Base-by-base conservation (phyloP, 495 filamentous ascomycete species). In the Chaetomium fimeti region DNA sequence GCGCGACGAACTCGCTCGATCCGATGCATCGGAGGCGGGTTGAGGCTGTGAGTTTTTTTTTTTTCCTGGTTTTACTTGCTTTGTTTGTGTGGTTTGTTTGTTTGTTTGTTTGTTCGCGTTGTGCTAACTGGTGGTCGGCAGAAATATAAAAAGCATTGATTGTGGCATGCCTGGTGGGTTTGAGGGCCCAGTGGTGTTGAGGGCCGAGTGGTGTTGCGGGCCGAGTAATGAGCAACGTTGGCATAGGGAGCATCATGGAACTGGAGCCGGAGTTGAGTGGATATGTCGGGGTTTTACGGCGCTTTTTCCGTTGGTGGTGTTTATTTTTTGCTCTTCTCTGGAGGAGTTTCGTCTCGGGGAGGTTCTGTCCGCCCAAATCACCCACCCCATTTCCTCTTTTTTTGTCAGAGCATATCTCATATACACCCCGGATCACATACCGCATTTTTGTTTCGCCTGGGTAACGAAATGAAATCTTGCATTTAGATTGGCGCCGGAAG, bases 1-100 rank as follows among this genome's bases (percentile, higher is more conserved):
- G 95, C 24, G 92, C 92, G n/a, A 93, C 91, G 5, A 99, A 98
- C 75, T 86, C 90, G 52, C 73, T 98, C 69, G 95, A 99, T 77
- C 90, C 89, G 42, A 84, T 85, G 68, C 92, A 96, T 75, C 80
- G 88, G 68, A 85, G 90, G 69, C 85, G 88, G 71, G 85, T 94
- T 66, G 93, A 98, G 67, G 92, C 96, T 81, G 92, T 94, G 79
- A 86, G 91, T 75, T 54, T 53, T 47, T 2, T 20, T 32, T 55
- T 47, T n/a, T 38, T 48, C n/a, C 51, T 5, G 0, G 45, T 9
- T 18, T n/a, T n/a, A n/a, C 3, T 6, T 54, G 11, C 5, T 11
- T 49, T 43, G 12, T 27, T 20, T 25, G n/a, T 18, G 12, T 7
- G 48, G 9, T 0, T 48, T 48, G 42, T n/a, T 11, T n/a, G n/a